Conservation (phyloP, 495 filamentous ascomycete genomes). For the Annulohypoxylon maeteangense region DNA sequence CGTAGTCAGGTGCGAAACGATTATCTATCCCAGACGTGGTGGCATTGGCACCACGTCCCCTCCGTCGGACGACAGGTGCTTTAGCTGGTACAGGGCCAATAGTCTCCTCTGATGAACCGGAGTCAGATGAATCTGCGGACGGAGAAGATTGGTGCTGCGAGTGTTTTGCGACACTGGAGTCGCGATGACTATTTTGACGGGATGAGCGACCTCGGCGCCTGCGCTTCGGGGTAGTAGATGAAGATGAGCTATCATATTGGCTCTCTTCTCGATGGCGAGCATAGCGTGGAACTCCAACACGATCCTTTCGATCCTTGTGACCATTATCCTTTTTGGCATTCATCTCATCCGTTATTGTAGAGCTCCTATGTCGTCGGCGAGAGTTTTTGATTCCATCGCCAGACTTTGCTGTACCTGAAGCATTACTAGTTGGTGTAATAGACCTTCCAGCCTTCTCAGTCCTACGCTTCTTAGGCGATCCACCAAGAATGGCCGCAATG, state of each 20-base stretch:
- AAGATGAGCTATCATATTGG: constrained; percentile 33
- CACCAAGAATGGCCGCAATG: constrained; percentile 62
- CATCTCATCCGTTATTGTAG: not conserved
- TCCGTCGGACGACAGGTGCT: constrained; percentile 62
- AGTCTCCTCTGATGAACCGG: constrained; percentile 81
- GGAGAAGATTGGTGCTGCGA: not conserved
- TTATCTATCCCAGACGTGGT: constrained; percentile 77
- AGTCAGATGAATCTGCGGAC: constrained; percentile 58
- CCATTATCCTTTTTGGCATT: constrained; percentile 14
- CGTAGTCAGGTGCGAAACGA: constrained; percentile 80
- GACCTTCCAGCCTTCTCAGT: constrained; percentile 37
- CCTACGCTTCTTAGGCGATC: constrained; percentile 51
- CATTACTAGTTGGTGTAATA: constrained; percentile 24
- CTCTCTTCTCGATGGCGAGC: constrained; percentile 24
- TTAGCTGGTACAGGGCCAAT: constrained; percentile 81
- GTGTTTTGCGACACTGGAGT: constrained; percentile 17
- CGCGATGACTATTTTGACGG: constrained; percentile 33
- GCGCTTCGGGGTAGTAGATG: constrained; percentile 38
- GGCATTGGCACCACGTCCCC: constrained; percentile 77
- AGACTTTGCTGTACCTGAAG: not conserved
- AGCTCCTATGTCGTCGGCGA: constrained; percentile 6
- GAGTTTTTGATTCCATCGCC: constrained; percentile 28
- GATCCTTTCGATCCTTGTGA: constrained; percentile 13
- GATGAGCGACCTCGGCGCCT: constrained; percentile 45
- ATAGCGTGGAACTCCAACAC: constrained; percentile 8